Percentiles rank a stretch among this genome's conserved stretches.
Evolutionary conservation across 2,329 filamentous ascomycete genomes (phyloP).

Genomic region (Mycosphaerella arachidis): DNA sequence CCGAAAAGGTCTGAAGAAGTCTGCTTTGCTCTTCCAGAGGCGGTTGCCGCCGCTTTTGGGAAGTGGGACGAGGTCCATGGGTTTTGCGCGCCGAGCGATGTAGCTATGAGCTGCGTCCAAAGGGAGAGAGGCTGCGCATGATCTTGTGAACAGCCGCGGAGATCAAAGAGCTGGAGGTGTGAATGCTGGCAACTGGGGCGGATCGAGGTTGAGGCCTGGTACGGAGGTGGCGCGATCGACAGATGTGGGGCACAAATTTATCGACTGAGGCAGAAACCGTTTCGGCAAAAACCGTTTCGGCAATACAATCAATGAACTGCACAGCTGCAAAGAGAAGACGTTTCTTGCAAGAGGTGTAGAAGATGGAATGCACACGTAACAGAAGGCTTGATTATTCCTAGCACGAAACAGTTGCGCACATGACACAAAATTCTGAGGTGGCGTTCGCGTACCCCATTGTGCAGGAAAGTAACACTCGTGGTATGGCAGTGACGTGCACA

Average conservation of each 20-base stretch:
- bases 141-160: not conserved
- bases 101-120: not conserved
- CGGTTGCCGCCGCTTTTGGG: slow-evolving; percentile 13
- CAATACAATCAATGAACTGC: too few species aligned
- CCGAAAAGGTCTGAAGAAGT: slow-evolving; percentile 33
- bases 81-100: not conserved
- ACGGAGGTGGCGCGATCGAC: not conserved
- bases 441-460: not conserved
- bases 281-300: too few species aligned
- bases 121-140: not conserved
- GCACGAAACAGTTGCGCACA: not conserved
- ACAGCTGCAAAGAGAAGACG: too few species aligned
- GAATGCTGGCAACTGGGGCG: too few species aligned
- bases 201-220: too few species aligned
- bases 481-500: not conserved
- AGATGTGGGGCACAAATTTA: not conserved
- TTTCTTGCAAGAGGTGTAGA: not conserved
- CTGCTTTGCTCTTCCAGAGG: slow-evolving; percentile 32
- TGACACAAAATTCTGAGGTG: not conserved
- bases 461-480: not conserved
- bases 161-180: not conserved
- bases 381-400: not conserved
- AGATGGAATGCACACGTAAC: not conserved
- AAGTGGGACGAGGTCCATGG: slow-evolving; percentile 30
- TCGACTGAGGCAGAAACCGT: not conserved